Base-by-base conservation (phyloP, 108 stramenopile genomes). In the Pseudonitzschia delicatissima region DNA sequence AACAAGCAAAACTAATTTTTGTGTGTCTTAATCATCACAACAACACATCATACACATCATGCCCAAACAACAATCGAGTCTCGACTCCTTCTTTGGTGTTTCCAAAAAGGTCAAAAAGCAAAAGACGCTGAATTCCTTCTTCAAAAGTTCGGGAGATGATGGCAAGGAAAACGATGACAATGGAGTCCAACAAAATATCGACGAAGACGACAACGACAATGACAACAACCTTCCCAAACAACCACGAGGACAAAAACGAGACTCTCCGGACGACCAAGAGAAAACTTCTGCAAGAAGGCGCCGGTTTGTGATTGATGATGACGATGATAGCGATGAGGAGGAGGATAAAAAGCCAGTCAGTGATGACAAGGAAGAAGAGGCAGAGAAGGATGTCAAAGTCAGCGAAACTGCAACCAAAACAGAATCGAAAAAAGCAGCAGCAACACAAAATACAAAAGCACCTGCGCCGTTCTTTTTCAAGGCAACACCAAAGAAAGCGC, bases 41-140 rank as follows among this genome's bases (percentile, higher is more conserved):
- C 13, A n/a, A n/a, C n/a, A n/a, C 49, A 50, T 17, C 49, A 8
- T 18, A 18, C 18, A 23, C 27, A 57, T n/a, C 6, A 65, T 60
- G 80, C 53, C 63, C 21, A 72, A 68, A 34, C 71, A 74, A 37
- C 79, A 80, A 63, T 49, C 69, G 20, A 80, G 48, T 25, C 40
- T 80, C 26, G 71, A 74, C 45, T 83, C 82, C 32, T 86, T 83
- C 59, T 83, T 86, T 65, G 80, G 78, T 13, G 76, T 62, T 20
- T 51, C 72, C 13, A 52, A 51, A 17, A 72, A 67, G 57, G 51
- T 37, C 26, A 79, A 73, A 44, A 73, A 73, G 53, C 79, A 80
- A 68, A 71, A 68, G 62, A 74, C 73, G 23, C 37, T 80, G 66
- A 64, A 45, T 2, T 73, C 67, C 42, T 77, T 77, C 45, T 77